Conservation (phyloP, 2,329 filamentous ascomycete genomes). For the Colletotrichum salicis region DNA sequence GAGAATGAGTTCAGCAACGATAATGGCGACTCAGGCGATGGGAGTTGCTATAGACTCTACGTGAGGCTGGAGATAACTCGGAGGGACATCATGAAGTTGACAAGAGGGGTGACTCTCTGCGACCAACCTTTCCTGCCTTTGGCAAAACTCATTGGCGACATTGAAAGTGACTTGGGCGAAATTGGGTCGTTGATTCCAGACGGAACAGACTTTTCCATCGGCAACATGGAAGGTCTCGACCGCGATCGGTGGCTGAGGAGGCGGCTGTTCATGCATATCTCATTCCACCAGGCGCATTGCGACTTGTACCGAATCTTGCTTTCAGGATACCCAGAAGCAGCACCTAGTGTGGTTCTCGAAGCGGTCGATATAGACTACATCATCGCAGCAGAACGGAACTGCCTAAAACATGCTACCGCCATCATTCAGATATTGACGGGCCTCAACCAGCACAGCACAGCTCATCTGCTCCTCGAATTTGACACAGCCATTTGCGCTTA, state of each 20-base stretch:
- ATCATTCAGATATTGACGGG: conserved; percentile 49
- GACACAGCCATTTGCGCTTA: conserved; percentile 56
- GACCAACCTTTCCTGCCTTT: conserved; percentile 38
- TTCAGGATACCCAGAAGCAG: conserved; percentile 52
- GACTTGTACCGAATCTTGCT: conserved; percentile 57
- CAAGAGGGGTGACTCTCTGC: conserved; percentile 37
- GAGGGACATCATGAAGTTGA: conserved; percentile 40
- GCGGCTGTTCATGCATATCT: conserved; percentile 46
- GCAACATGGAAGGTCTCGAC: conserved; percentile 23
- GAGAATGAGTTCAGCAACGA: conserved; percentile 52
- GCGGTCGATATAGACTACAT: conserved; percentile 43
- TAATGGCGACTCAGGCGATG: conserved; percentile 23
- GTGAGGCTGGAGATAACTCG: conserved; percentile 40
- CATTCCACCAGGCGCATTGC: conserved; percentile 55
- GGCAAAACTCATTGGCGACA: conserved; percentile 36
- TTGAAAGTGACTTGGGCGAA: conserved; percentile 35
- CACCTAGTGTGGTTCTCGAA: conserved; percentile 45
- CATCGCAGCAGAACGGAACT: conserved; percentile 44
- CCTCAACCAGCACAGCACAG: conserved; percentile 41
- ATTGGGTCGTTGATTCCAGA: conserved; percentile 36
- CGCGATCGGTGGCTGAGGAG: conserved; percentile 37
- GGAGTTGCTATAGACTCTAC: conserved; percentile 36
- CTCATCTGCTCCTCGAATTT: conserved; percentile 47
- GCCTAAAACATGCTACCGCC: conserved; percentile 50
- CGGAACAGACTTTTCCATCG: conserved; percentile 31